Base-by-base conservation (phyloP, 179 eudicot genomes). In the Gypsophila paniculata region DNA sequence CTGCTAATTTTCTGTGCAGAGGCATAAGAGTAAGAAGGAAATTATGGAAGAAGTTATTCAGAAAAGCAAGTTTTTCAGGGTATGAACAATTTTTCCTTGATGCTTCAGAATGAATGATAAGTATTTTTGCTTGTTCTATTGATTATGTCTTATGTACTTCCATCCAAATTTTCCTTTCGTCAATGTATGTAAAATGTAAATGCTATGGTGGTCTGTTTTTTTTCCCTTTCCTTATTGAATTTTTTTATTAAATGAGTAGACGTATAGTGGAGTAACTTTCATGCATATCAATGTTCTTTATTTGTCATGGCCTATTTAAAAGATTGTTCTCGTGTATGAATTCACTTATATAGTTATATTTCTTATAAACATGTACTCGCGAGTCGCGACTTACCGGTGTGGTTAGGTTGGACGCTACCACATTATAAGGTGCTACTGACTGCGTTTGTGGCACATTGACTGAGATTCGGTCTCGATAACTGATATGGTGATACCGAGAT, bases 1-100 rank as follows among this genome's bases (percentile, higher is more conserved):
- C 61, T 71, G 7, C 59, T 51, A 60, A 22, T 23, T 19, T 49
- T 8, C 42, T 26, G 64, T 53, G 83, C 89, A 92, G 99, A 87
- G 89, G 84, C 82, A 67, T 55, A 92, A 88, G 82, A 95, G 86
- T 76, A 90, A 90, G 79, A 95, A 92, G 82, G 96, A 92, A 80
- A 90, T 90, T 14, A 87, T 87, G 90, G 84, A 80, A 49, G 99
- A 94, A 82, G 76, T 94, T 53, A 92, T 95, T 66, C 74, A 59
- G 32, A 95, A 95, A 89, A 92, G 96, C 86, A 95, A 94, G 82
- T 81, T 71, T 74, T 90, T 81, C 85, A 95, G 87, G 96, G 99
- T 94, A 65, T n/a, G 74, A 39, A 15, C 34, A 29, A 66, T 4
- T 59, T 68, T 68, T 55, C 53, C 38, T 68, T 68, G 46, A 29